Evolutionary conservation across 371 early-diverging fungal species (phyloP), one percentile per base, ranked within the genome.

Genomic region (Funneliformis caledonium): DNA sequence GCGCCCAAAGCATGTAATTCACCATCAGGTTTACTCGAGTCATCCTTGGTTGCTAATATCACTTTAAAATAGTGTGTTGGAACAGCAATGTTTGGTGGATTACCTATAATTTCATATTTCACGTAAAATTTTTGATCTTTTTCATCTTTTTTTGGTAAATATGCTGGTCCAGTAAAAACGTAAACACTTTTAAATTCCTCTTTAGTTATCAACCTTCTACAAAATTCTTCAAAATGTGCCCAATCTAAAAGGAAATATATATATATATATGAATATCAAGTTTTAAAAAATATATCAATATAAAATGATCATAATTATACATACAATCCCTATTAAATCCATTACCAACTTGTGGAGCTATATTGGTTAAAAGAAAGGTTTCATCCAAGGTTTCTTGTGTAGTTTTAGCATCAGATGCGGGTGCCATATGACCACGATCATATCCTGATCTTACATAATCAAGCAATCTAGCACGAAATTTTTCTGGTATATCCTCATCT

Each of bases 61-160:
- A 94, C 92, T 87, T 97, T 97, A 88, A 90, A 97, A 83, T 97
- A 96, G 81, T 97, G 97, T 5, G 97, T 97, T 4, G 98, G 97
- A 1, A 97, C 98, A 11, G 95, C 96, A 22, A 95, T 91, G 74
- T 95, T 95, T 76, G 96, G 95, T 33, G 95, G 93, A 70, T 91
- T 89, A 3, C 97, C 97, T 72, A 97, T 94, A 70, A 97, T 92
- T 86, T 97, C 93, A 82, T 97, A 96, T 72, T 92, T 92, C 50
- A 97, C 93, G 78, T 93, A 93, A 83, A 88, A 93, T 83, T 94
- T 93, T 61, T 89, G 87, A 82, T 90, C 88, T n/a, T 65, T 67
- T 26, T 86, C 87, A 77, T 92, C 92, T 76, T 91, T 89, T 65
- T 90, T 87, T 1, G 95, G 95, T 67, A 95, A 83, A 80, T 95